Base-by-base conservation (phyloP, 495 filamentous ascomycete species). In the Rhypophila decipiens region DNA sequence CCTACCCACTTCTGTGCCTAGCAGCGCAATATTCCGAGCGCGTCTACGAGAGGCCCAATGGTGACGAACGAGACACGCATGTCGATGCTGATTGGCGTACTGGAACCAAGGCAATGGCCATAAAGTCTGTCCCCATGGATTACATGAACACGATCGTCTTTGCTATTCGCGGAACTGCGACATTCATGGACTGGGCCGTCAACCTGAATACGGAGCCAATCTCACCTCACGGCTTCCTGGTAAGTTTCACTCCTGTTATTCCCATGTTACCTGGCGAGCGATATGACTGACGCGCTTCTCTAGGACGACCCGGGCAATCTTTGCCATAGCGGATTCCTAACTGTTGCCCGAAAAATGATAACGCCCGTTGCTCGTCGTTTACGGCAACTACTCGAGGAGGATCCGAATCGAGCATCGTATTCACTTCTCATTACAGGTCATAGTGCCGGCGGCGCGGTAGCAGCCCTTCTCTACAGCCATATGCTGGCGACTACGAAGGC, bases 351-450 rank as follows among this genome's bases (percentile, higher is more conserved):
- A 11, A 81, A 83, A 24, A 93, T 89, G 87, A 63, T 88, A n/a
- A 56, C 67, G 1, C 78, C 83, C 0, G 82, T 91, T 3, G 85
- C 87, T 1, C 72, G 77, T 2, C 79, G 81, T 13, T 74, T 93
- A 3, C 76, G 81, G 1, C 65, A 74, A 40, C 68, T 90, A 1
- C 70, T 91, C 0, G 72, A 82, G 54, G 83, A 88, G 49, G 75
- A 90, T 53, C 84, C 86, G 1, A 60, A 64, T n/a, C 74, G 86
- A 17, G 72, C 75, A 4, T 69, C 72, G 19, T 84, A 83, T 56
- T 86, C 82, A 12, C 76, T 94, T 4, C 67, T 94, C 9, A 83
- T 94, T 48, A 91, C 87, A 0, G 88, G 88, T 2, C 88, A 93
- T 56, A 88, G 84, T 5, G 88, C 88, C 0, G 88, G 88, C 13